Conservation (phyloP, 257 asterid genomes). For the Salvia miltiorrhiza region DNA sequence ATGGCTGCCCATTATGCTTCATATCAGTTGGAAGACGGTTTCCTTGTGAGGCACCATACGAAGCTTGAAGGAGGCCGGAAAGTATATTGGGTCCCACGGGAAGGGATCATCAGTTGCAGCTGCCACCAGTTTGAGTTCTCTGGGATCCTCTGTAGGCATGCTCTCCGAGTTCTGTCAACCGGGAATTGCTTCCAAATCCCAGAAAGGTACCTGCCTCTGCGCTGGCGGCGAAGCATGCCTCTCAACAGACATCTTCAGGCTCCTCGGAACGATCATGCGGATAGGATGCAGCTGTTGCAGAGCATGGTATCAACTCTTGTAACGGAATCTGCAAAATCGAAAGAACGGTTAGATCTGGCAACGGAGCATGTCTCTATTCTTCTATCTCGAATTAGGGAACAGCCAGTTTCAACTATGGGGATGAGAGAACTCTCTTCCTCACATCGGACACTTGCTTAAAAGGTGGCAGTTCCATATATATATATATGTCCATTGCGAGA, state of each 20-base stretch:
- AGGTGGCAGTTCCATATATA: background rate
- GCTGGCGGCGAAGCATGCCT: slow-evolving; percentile 71
- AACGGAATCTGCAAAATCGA: slow-evolving; percentile 70
- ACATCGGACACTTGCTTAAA: slow-evolving; percentile 35
- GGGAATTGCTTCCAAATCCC: slow-evolving; percentile 97
- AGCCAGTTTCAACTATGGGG: slow-evolving; percentile 51
- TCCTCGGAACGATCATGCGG: slow-evolving; percentile 49
- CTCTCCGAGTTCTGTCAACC: slow-evolving; percentile 84
- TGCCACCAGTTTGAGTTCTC: slow-evolving; percentile 92
- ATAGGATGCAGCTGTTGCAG: slow-evolving; percentile 72
- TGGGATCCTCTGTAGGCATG: slow-evolving; percentile 88
- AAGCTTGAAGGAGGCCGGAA: slow-evolving; percentile 89
- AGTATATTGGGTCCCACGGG: slow-evolving; percentile 87
- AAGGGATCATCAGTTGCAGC: slow-evolving; percentile 84
- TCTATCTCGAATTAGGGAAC: slow-evolving; percentile 66
- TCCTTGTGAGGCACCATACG: slow-evolving; percentile 89
- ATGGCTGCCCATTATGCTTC: slow-evolving; percentile 95
- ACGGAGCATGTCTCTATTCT: slow-evolving; percentile 71
- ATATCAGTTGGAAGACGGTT: slow-evolving; percentile 70
- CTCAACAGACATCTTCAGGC: slow-evolving; percentile 38
- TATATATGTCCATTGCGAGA: background rate
- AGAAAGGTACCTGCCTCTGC: slow-evolving; percentile 62
- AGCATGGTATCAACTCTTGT: slow-evolving; percentile 70
- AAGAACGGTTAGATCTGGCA: slow-evolving; percentile 75
- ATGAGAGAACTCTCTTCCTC: slow-evolving; percentile 45